Evolutionary conservation across 352 stramenopile species (phyloP).

Genomic region (Aphanomyces astaci): DNA sequence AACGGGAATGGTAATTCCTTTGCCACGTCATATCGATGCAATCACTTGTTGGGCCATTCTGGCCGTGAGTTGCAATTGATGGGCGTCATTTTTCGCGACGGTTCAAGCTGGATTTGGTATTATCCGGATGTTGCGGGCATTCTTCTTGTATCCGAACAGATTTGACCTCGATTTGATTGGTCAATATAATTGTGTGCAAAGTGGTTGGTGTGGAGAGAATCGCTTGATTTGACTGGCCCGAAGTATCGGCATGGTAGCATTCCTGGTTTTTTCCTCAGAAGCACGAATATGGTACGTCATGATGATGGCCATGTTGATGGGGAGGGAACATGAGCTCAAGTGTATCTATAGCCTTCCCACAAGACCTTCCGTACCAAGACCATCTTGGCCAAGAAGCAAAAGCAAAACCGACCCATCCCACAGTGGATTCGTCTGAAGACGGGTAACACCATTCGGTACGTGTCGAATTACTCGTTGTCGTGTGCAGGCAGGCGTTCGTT

Average conservation of each 20-base stretch:
- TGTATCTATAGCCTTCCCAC: conserved; percentile 90
- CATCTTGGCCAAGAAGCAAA: conserved; percentile 99
- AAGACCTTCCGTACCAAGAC: conserved; percentile 99
- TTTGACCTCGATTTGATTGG: conserved; percentile 18
- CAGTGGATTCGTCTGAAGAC: conserved; percentile 99
- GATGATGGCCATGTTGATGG: background rate
- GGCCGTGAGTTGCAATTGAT: no score
- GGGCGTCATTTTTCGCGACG: no score
- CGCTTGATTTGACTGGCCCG: conserved; percentile 10
- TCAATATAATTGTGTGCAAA: conserved; percentile 8
- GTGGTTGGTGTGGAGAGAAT: conserved; percentile 24
- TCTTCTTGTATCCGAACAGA: conserved; percentile 19
- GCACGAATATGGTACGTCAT: conserved; percentile 23
- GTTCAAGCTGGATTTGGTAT: no score
- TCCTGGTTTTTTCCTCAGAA: conserved; percentile 25
- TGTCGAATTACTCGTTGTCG: no score
- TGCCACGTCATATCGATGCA: no score
- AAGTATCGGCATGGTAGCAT: conserved; percentile 19
- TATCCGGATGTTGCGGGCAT: no score
- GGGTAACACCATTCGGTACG: conserved; percentile 97
- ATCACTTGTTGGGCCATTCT: no score
- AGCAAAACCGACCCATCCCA: conserved; percentile 99
- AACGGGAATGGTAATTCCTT: no score
- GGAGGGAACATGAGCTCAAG: background rate
- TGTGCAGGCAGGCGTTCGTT: background rate